These are phyloP conservation scores for Eucalyptus fibrosa DNA, from an alignment of 345 rosid species.

Conservation along the genomic window DNA sequence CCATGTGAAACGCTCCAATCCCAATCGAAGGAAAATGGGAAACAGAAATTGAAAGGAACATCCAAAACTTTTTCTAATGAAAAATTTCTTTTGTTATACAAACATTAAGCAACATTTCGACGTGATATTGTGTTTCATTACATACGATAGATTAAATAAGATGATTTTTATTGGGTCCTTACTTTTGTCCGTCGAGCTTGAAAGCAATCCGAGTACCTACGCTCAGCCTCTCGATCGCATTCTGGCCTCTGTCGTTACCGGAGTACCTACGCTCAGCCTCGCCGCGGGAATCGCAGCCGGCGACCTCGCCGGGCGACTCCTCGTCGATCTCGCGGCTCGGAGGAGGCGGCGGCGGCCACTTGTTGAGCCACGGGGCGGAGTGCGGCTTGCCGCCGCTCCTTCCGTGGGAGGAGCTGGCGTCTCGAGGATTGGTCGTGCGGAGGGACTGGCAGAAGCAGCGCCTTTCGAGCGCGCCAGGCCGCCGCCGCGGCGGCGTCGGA, in stretches of 20 bases:
- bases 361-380: conserved; percentile 44
- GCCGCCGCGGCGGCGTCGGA: conserved; percentile 8
- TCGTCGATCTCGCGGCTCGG: background rate
- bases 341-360: conserved; percentile 13
- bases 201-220: too few relatives aligned
- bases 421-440: conserved; percentile 9
- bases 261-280: conserved; percentile 7
- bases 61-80: too few relatives aligned
- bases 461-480: conserved; percentile 5
- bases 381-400: background rate
- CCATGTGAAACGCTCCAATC: too few relatives aligned
- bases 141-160: too few relatives aligned
- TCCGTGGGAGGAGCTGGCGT: conserved; percentile 2
- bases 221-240: conserved; percentile 66
- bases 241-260: conserved; percentile 38
- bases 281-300: background rate
- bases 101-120: too few relatives aligned
- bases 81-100: too few relatives aligned
- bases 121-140: too few relatives aligned
- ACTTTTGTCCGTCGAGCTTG: too few relatives aligned
- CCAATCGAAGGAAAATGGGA: too few relatives aligned
- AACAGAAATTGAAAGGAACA: too few relatives aligned
- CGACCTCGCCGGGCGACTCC: background rate
- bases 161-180: too few relatives aligned
- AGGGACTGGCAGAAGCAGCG: conserved; percentile 22